Conservation (phyloP, 1,284 basidiomycete genomes). For the Peniophora sp. region DNA sequence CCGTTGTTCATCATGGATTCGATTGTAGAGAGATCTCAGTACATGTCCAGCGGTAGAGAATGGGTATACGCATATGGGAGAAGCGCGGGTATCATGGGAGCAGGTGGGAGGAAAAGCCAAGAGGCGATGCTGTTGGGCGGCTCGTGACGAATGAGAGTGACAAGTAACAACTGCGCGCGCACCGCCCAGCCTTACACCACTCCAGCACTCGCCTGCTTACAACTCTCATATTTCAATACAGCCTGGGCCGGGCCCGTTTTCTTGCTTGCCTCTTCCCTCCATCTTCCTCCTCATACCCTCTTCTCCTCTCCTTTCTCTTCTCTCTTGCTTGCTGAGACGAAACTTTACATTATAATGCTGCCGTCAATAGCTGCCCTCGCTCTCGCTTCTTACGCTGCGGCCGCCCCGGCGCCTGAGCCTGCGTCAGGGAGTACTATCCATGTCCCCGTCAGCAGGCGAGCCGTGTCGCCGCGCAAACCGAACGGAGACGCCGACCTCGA, state of each 20-base stretch:
- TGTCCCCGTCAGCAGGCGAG: constrained; percentile 10
- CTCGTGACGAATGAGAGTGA: no score
- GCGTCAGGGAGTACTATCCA: constrained; percentile 4
- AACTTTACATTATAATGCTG: background rate
- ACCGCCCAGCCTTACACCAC: background rate
- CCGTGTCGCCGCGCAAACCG: background rate
- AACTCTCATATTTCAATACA: background rate
- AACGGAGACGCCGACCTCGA: background rate
- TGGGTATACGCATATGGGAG: no score
- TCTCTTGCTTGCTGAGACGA: background rate
- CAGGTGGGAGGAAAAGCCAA: no score
- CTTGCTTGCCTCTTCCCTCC: background rate
- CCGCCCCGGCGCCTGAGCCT: constrained; percentile 3
- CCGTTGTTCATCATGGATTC: no score
- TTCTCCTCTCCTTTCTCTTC: background rate
- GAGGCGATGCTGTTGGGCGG: no score
- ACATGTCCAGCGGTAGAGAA: no score
- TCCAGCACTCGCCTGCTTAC: background rate
- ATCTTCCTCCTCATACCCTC: background rate
- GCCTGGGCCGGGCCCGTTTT: background rate
- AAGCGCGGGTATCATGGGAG: no score
- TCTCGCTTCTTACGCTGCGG: background rate
- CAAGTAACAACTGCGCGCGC: background rate
- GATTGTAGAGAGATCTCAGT: no score
- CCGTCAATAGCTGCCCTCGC: constrained; percentile 4